A percentile compares a stretch with the other conserved stretches of the same genome.
Evolutionary conservation across 2,329 filamentous ascomycete genomes (phyloP).

Genomic region (Proliferodiscus dingleyae): DNA sequence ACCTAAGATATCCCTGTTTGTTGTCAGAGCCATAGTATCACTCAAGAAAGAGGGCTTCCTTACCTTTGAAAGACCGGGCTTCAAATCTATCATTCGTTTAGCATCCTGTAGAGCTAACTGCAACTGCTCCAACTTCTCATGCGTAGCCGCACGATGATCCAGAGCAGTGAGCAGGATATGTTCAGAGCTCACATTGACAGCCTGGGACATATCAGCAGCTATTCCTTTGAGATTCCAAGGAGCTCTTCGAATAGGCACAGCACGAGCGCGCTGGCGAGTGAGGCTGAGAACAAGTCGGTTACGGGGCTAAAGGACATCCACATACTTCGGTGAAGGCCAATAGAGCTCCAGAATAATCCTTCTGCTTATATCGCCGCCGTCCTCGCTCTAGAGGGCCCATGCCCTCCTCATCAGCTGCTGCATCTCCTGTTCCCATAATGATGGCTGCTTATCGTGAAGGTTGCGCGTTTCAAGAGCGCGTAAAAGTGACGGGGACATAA

Average conservation of each 20-base stretch:
- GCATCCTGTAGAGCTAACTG: constrained; percentile 29
- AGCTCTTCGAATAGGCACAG: too few relatives aligned
- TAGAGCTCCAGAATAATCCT: constrained; percentile 23
- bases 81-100: constrained; percentile 30
- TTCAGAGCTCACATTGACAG: constrained; percentile 21
- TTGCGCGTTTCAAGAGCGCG: not conserved
- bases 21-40: not conserved
- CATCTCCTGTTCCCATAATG: constrained; percentile 7
- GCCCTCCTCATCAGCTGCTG: constrained; percentile 18
- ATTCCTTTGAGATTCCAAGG: too few relatives aligned
- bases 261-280: too few relatives aligned
- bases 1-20: constrained; percentile 31
- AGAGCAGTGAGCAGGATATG: constrained; percentile 28
- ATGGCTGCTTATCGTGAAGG: not conserved
- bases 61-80: constrained; percentile 29
- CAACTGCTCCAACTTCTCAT: constrained; percentile 29
- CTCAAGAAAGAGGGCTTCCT: not conserved
- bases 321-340: constrained; percentile 14
- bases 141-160: constrained; percentile 32
- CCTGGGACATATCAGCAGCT: constrained; percentile 17
- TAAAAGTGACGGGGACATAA: too few relatives aligned
- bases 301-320: not conserved
- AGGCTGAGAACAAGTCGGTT: not conserved
- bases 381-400: constrained; percentile 26
- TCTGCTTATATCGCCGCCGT: constrained; percentile 25